Base-by-base conservation (phyloP, 2,329 filamentous ascomycete species). In the Penicillium sp. region DNA sequence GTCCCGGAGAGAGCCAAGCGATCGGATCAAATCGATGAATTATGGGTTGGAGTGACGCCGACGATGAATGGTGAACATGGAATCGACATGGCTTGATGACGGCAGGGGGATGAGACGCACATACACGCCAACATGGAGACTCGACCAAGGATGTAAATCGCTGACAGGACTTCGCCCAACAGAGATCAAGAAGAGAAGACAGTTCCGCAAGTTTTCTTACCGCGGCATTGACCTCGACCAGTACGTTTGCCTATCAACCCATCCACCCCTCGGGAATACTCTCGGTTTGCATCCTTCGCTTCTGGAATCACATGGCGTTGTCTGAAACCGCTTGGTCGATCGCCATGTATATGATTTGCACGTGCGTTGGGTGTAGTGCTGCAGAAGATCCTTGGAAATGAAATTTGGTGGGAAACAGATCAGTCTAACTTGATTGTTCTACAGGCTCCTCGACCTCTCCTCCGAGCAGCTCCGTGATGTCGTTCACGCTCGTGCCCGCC, bases 141-240 rank as follows among this genome's bases (percentile, higher is more conserved):
- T n/a, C 42, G 37, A 45, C 40, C 32, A 32, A 49, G 38, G 47
- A 39, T 31, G 34, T 37, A 46, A 41, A 35, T 31, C 57, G 53
- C 62, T 66, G 62, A 67, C 61, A 55, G 41, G 43, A 41, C 40
- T 48, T 57, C 54, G 51, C 45, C 51, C 39, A 53, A 69, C 69
- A 83, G 93, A 96, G 87, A 79, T 98, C 77, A 98, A 97, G 89
- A 94, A 87, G 83, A 94, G 86, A 81, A 94, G 93, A 91, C 79
- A 89, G 65, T 96, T 97, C 87, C 87, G 89, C 80, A 98, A 97
- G 86, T 98, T 97, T 74, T 93, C 90, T 63, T 98, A 96, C 87
- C 87, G 93, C 72, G 93, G 93, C 71, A 87, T 98, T 75, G 93
- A 98, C 76, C 90, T 98, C 74, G 93, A 98, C 75, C 87, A 95